A percentile compares a stretch with the other conserved stretches of the same genome.
Evolutionary conservation across 805 yeast species (phyloP).

Genomic region (Kazachstania kunashirensis): DNA sequence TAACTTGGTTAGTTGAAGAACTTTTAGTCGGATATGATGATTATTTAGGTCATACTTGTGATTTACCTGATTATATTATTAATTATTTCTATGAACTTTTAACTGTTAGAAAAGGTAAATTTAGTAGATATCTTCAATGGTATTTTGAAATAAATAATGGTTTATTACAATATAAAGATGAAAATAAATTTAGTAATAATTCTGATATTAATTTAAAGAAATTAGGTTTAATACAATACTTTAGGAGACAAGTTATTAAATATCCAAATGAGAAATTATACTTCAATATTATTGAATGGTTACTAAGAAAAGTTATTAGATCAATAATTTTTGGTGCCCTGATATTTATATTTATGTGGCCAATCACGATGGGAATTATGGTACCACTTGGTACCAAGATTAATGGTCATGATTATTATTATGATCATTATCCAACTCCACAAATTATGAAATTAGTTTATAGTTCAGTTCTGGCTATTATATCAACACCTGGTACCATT

Average conservation of each 20-base stretch:
- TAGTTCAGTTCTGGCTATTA: slow-evolving; percentile 14
- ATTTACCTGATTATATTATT: neutral
- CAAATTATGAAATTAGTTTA: slow-evolving; percentile 17
- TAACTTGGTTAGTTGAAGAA: slow-evolving; percentile 19
- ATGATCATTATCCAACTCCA: slow-evolving; percentile 16
- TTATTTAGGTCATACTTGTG: slow-evolving; percentile 4
- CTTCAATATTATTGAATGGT: slow-evolving; percentile 13
- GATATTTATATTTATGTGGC: slow-evolving; percentile 19
- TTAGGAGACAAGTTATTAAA: slow-evolving; percentile 2
- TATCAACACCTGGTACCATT: slow-evolving; percentile 14
- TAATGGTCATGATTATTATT: slow-evolving; percentile 13
- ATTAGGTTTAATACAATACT: neutral
- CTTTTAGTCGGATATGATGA: slow-evolving; percentile 17
- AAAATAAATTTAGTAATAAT: slow-evolving; percentile 3
- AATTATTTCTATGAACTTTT: neutral
- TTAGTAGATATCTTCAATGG: slow-evolving; percentile 2
- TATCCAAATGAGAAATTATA: slow-evolving; percentile 9
- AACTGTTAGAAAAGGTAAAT: neutral
- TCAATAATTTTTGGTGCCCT: slow-evolving; percentile 10
- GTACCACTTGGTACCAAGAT: slow-evolving; percentile 14
- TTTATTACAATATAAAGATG: neutral
- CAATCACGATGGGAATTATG: slow-evolving; percentile 21
- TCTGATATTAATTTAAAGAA: neutral
- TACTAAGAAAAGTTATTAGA: slow-evolving; percentile 11
- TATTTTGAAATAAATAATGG: slow-evolving; percentile 13